Conservation (phyloP, 2,329 filamentous ascomycete species). For the Sordariomycetes sp. region DNA sequence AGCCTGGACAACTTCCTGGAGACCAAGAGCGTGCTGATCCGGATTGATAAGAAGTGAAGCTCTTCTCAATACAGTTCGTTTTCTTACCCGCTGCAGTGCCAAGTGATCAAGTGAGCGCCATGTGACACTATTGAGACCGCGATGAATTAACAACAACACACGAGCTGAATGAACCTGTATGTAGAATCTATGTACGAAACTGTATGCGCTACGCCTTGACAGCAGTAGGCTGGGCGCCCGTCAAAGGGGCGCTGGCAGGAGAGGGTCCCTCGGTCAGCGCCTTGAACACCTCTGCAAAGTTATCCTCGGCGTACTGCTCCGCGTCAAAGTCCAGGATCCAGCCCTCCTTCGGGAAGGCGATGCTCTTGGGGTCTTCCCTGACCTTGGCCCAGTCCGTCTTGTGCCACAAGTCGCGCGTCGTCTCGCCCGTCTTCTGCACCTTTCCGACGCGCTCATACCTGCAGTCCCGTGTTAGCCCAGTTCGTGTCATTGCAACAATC, state of each 20-base stretch:
- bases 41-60: background rate
- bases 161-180: background rate
- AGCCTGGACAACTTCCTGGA: slow-evolving; percentile 67
- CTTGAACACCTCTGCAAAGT: slow-evolving; percentile 8
- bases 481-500: background rate
- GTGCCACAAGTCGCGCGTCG: slow-evolving; percentile 36
- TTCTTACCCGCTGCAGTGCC: background rate
- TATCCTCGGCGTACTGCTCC: slow-evolving; percentile 22
- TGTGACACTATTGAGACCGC: background rate
- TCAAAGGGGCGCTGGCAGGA: background rate
- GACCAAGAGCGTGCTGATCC: slow-evolving; percentile 49
- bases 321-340: slow-evolving; percentile 34
- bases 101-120: background rate
- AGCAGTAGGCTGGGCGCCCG: background rate
- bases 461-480: too few species aligned
- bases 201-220: background rate
- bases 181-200: background rate
- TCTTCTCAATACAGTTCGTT: background rate
- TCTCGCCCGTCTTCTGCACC: slow-evolving; percentile 32
- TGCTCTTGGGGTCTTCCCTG: slow-evolving; percentile 29
- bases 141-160: background rate
- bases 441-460: slow-evolving; percentile 25
- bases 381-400: slow-evolving; percentile 34
- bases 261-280: background rate
- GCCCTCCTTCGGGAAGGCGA: slow-evolving; percentile 30